Evolutionary conservation across 2,329 filamentous ascomycete genomes (phyloP), one percentile per base, ranked within the genome.

Genomic region (Aspergillus vadensis): DNA sequence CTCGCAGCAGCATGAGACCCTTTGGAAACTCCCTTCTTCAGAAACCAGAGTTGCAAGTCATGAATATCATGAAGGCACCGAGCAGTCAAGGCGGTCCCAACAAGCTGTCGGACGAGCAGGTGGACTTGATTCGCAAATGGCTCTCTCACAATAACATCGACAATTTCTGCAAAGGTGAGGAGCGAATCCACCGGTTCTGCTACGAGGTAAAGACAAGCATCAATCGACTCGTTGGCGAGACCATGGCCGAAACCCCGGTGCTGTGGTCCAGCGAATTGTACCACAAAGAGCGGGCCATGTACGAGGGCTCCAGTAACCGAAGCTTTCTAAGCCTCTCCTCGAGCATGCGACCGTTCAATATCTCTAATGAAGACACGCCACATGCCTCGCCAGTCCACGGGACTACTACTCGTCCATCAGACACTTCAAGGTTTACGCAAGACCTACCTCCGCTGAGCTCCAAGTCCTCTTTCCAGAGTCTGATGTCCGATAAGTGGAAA

Each of bases 41-140:
- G 66, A 90, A 91, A 68, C 89, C 90, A 0, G 92, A 96, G 75
- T 88, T 89, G 6, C 92, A 97, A 72, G 86, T 95, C 48, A 86
- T 97, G 74, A 92, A 97, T 63, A 85, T 97, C 12, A 84, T 98
- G 72, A 92, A 93, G 30, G 92, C 92, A 5, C 82, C 86, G 0
- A 88, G 90, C 59, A 91, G 91, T 56, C 91, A 96, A 67, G 94
- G 93, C 12, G 94, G 95, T 0, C 91, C 92, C 0, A 96, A 96
- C 75, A 99, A 99, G 75, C 83, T 99, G 12, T 93, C 91, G n/a
- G 94, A 98, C 72, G 92, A 97, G 58, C 95, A 98, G 74, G 89
- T 93, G 0, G 91, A 96, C 55, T 88, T 92, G 66, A 97, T 92
- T 0, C 81, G 85, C 19, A 86, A 87, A 58, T 99, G 94, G 92